Evolutionary conservation across 805 yeast genomes (phyloP), one percentile per base, ranked within the genome.

Genomic region (Schwanniomyces polymorphus): DNA sequence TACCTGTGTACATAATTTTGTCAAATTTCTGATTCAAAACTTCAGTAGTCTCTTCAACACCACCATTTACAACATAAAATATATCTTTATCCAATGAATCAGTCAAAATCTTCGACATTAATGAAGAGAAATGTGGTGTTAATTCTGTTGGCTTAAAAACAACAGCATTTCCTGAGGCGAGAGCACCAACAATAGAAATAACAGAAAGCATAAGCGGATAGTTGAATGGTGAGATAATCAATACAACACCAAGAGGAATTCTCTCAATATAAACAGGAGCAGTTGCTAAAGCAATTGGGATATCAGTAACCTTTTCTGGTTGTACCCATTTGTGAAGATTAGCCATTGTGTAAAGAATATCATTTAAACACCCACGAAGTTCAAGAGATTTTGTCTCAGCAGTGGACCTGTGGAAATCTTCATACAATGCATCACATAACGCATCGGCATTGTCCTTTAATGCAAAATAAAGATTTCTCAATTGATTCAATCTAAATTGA

Each of bases 1-100:
- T 84, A 14, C 98, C 98, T 4, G 98, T 92, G 65, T 86, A 88
- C 65, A 91, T 74, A 50, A 92, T 89, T 65, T 86, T 84, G 67
- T 91, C 97, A 58, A 82, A 88, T 57, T 80, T 84, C 52, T 78
- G 81, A 28, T 80, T 72, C 56, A 88, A 75, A 44, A 89, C 43
- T 14, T 49, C 75, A 3, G 82, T 76, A 3, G 92, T 75, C 65
- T 82, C 89, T 4, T 78, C 70, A 37, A 86, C 67, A 4, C 79
- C 91, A 31, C 98, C 98, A 55, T 82, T 81, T 48, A 92, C 86
- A 38, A 82, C 80, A 43, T 71, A 75, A 45, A 87, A 68, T 14
- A 82, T 65, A n/a, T 78, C 78, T 0, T 76, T 76, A 59, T 78
- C 88, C 49, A 84, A 73, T 11, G 82, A 77, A 3, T 72, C 59